Percentiles rank a stretch among this genome's conserved stretches.
These are phyloP conservation scores for Pyrenopolyporus hunteri DNA, from an alignment of 495 filamentous ascomycete species.

Conservation along the genomic window DNA sequence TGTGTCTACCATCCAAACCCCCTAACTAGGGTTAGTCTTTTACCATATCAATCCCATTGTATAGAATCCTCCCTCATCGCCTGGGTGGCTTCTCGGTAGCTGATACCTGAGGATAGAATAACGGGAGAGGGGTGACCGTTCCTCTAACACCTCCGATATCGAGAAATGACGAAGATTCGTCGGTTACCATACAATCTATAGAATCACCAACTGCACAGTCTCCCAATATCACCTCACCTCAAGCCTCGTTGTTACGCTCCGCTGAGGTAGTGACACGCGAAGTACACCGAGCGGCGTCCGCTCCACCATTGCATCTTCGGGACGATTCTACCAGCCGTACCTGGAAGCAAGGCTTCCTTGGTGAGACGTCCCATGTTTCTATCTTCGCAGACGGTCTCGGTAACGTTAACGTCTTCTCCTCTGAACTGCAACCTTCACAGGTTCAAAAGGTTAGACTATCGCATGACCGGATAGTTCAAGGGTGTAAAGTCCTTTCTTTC, in stretches of 20 bases:
- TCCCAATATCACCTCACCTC: background rate
- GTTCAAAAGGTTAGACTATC: conserved; percentile 33
- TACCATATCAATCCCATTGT: background rate
- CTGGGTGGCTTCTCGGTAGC: background rate
- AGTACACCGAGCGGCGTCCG: conserved; percentile 41
- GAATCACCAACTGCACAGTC: conserved; percentile 11
- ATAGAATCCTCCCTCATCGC: background rate
- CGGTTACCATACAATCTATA: conserved; percentile 9
- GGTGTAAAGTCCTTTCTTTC: conserved; percentile 40
- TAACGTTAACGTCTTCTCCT: conserved; percentile 19
- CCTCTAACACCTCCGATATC: conserved; percentile 20
- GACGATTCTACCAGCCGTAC: conserved; percentile 13
- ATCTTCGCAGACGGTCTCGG: conserved; percentile 42
- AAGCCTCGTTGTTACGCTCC: conserved; percentile 1
- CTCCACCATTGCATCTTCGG: conserved; percentile 38
- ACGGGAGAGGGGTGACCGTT: conserved; percentile 3
- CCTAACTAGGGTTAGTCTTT: conserved; percentile 39
- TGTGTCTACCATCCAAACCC: conserved; percentile 45
- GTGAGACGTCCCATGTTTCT: conserved; percentile 37
- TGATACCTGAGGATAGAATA: conserved; percentile 4
- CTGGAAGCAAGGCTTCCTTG: conserved; percentile 37
- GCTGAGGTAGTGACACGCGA: conserved; percentile 23
- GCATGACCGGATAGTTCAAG: conserved; percentile 38
- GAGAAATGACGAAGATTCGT: conserved; percentile 9
- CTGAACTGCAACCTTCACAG: conserved; percentile 26